Conservation (phyloP, 768 basidiomycete genomes). For the Hygrocybe coccinea region DNA sequence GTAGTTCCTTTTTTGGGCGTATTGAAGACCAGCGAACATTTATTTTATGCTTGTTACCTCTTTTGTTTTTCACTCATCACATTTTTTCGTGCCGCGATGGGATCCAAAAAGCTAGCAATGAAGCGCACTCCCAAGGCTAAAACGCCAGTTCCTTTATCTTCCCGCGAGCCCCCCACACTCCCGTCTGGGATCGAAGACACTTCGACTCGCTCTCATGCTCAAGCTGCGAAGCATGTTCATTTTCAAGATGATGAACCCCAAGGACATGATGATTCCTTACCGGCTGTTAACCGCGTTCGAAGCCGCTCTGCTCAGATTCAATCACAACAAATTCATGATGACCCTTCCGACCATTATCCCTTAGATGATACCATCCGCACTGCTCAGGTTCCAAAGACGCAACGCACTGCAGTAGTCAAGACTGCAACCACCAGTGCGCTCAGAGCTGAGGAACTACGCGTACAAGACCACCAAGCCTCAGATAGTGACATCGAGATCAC, state of each 20-base stretch:
- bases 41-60: neutral
- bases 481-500: too few relatives aligned
- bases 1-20: too few relatives aligned
- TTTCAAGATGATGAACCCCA: neutral
- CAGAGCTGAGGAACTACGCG: neutral
- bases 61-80: neutral
- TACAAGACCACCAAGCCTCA: neutral
- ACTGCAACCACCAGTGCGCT: neutral
- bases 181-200: slow-evolving; percentile 22
- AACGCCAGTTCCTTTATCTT: neutral
- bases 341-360: neutral
- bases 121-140: neutral
- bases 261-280: neutral
- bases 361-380: neutral
- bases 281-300: neutral
- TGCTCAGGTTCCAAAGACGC: neutral
- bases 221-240: neutral
- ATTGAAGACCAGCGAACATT: too few relatives aligned
- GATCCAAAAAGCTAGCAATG: neutral
- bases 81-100: neutral
- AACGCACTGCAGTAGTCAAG: neutral
- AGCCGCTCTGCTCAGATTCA: neutral
- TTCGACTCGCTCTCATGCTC: slow-evolving; percentile 20
- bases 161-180: neutral
- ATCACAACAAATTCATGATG: neutral